A percentile compares a stretch with the other conserved stretches of the same genome.
phyloP scores from a whole-genome alignment of 331 rosid species.

The Spiraea crenata region DNA sequence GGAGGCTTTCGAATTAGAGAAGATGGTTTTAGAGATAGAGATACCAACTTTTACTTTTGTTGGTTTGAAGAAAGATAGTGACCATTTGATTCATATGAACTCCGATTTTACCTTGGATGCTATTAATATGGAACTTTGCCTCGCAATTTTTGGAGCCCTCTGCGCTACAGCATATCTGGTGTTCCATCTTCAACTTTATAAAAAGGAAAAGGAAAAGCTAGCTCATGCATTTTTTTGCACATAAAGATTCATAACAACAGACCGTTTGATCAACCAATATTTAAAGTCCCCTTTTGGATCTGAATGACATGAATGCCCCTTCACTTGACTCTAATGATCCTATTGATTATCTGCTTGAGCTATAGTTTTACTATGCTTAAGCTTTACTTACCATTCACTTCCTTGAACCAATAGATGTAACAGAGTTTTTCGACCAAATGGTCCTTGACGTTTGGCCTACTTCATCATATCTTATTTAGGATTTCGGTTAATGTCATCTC shows the following conservation, averaged over 20 bases:
- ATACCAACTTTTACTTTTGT: slow-evolving; percentile 10
- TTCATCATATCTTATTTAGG: no score
- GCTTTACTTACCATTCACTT: no score
- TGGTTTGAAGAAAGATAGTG: slow-evolving; percentile 19
- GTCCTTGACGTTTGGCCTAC: no score
- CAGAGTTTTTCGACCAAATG: no score
- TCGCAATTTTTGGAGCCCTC: slow-evolving; percentile 15
- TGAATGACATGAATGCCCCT: slow-evolving; percentile 23
- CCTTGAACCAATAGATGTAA: no score
- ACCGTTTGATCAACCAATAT: slow-evolving; percentile 48
- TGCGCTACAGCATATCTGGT: slow-evolving; percentile 33
- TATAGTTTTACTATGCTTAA: not conserved
- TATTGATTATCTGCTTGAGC: not conserved
- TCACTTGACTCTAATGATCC: slow-evolving; percentile 8
- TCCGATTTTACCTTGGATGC: slow-evolving; percentile 16
- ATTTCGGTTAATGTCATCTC: no score
- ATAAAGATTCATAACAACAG: slow-evolving; percentile 46
- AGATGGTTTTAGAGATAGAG: slow-evolving; percentile 17
- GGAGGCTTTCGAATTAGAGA: slow-evolving; percentile 22
- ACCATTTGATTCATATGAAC: slow-evolving; percentile 22
- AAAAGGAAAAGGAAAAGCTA: slow-evolving; percentile 72
- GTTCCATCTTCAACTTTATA: slow-evolving; percentile 56
- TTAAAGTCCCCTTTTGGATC: slow-evolving; percentile 27
- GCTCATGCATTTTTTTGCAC: slow-evolving; percentile 34
- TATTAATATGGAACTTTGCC: slow-evolving; percentile 21